Evolutionary conservation across 1,284 basidiomycete species (phyloP).

Genomic region (Phylloporus sp.): DNA sequence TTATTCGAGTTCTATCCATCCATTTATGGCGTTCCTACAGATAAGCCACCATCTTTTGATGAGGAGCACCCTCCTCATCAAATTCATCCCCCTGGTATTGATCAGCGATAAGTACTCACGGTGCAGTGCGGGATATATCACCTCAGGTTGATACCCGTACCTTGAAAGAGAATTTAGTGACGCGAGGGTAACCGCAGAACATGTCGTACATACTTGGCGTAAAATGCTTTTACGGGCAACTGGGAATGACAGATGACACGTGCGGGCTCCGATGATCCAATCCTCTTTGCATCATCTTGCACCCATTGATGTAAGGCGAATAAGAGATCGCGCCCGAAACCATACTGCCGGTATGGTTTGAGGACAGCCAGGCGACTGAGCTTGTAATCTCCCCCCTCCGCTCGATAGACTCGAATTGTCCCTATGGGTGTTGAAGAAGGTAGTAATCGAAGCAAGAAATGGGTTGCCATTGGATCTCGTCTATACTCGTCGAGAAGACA

Average conservation of each 20-base stretch:
- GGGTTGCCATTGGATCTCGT: conserved; percentile 66
- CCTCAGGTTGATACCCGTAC: conserved; percentile 75
- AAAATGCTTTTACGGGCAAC: conserved; percentile 73
- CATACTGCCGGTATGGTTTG: conserved; percentile 66
- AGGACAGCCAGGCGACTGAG: conserved; percentile 74
- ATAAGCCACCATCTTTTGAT: conserved; percentile 74
- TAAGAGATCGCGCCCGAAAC: conserved; percentile 72
- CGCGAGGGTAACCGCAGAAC: conserved; percentile 9
- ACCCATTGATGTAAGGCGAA: conserved; percentile 67
- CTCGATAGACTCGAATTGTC: conserved; percentile 56
- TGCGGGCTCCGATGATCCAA: conserved; percentile 38
- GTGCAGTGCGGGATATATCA: conserved; percentile 24
- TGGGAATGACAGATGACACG: conserved; percentile 72
- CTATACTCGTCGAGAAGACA: conserved; percentile 43
- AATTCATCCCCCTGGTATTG: conserved; percentile 70
- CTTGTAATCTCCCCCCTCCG: conserved; percentile 56
- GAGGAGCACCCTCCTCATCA: conserved; percentile 82
- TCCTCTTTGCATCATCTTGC: conserved; percentile 47
- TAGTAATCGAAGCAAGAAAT: conserved; percentile 73
- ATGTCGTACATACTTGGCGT: conserved; percentile 66
- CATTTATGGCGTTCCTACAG: neutral
- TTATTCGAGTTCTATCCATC: too few relatives aligned
- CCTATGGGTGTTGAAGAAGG: conserved; percentile 72
- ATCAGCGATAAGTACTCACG: conserved; percentile 27
- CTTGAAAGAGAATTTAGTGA: conserved; percentile 47